phyloP scores from a whole-genome alignment of 495 filamentous ascomycete genomes.

The Cairneyella variabilis region DNA sequence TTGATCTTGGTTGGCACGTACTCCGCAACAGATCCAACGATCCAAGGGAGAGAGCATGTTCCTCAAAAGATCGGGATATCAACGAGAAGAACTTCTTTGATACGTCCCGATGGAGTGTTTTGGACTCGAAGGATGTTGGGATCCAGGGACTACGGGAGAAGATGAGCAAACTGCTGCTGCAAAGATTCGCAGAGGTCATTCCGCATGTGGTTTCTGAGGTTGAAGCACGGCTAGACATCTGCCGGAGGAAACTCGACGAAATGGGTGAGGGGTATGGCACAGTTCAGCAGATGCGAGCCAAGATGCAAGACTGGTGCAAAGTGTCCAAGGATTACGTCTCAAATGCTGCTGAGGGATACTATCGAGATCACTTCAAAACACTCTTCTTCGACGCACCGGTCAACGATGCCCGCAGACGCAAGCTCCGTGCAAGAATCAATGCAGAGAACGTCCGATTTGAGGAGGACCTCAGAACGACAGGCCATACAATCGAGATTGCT shows the following conservation, averaged over 20 bases:
- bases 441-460: background rate
- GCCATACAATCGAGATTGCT: background rate
- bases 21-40: slow-evolving; percentile 15
- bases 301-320: background rate
- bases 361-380: background rate
- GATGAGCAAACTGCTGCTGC: background rate
- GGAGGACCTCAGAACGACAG: background rate
- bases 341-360: background rate
- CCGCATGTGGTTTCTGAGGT: background rate
- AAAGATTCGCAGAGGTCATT: background rate
- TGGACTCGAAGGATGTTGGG: background rate
- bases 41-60: background rate
- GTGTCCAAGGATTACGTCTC: background rate
- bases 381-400: background rate
- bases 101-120: background rate
- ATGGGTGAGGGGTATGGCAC: background rate
- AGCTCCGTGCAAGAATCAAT: background rate
- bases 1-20: slow-evolving; percentile 47
- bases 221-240: background rate
- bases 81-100: background rate
- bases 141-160: background rate
- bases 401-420: background rate
- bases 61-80: too few relatives aligned
- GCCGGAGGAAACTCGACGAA: background rate
- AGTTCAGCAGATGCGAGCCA: background rate